A percentile compares a stretch with the other conserved stretches of the same genome.
phyloP scores from a whole-genome alignment of 2,329 filamentous ascomycete species.

The Helminthosporium solani region DNA sequence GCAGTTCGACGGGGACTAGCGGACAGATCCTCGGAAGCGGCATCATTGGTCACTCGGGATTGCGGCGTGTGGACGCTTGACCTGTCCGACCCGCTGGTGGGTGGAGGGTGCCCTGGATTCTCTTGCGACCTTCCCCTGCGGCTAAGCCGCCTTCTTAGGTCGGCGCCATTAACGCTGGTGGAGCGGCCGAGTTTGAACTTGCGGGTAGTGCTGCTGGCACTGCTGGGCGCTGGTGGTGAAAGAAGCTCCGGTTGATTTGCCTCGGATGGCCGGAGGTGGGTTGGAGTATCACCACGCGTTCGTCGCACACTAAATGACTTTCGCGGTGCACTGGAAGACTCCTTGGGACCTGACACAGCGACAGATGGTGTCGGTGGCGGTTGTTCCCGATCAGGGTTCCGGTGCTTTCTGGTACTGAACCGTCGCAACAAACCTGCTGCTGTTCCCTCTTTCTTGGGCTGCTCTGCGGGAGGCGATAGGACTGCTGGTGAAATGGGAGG shows the following conservation, averaged over 20 bases:
- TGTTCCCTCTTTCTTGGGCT: conserved; percentile 79
- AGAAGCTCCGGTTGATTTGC: conserved; percentile 73
- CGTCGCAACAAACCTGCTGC: conserved; percentile 81
- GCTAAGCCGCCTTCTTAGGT: conserved; percentile 67
- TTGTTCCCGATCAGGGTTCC: conserved; percentile 58
- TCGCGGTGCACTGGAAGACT: conserved; percentile 64
- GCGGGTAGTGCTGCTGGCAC: conserved; percentile 56
- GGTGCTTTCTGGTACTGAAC: conserved; percentile 82
- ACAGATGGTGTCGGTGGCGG: conserved; percentile 71
- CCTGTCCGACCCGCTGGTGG: conserved; percentile 77
- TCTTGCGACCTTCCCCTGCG: conserved; percentile 57
- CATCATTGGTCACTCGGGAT: conserved; percentile 49
- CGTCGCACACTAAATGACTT: conserved; percentile 87
- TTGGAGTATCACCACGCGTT: conserved; percentile 51
- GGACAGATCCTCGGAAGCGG: conserved; percentile 53
- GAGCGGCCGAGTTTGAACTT: conserved; percentile 73
- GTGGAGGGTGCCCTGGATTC: conserved; percentile 62
- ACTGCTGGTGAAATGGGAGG: conserved; percentile 52
- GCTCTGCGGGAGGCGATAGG: conserved; percentile 55
- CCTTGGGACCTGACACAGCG: conserved; percentile 75
- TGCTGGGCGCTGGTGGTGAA: conserved; percentile 69
- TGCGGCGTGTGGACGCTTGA: conserved; percentile 56
- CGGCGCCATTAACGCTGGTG: conserved; percentile 87
- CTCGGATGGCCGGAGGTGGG: conserved; percentile 52
- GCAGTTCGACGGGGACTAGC: conserved; percentile 32